Conservation (phyloP, 73 alveolate species). For the Paramecium octaurelia region DNA sequence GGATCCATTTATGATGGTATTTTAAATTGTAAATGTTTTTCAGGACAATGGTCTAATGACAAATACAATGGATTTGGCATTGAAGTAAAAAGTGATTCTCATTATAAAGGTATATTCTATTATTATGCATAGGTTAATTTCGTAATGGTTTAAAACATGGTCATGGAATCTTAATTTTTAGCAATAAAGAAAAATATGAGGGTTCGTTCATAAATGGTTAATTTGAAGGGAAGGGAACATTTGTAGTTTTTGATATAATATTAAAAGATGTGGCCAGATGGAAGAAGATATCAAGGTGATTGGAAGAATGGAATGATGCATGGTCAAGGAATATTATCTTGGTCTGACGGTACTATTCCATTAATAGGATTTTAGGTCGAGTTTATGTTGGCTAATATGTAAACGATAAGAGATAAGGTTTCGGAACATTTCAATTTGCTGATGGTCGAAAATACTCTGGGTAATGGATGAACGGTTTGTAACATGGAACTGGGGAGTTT, state of each 20-base stretch:
- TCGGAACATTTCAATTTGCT: slow-evolving; percentile 30
- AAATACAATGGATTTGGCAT: slow-evolving; percentile 10
- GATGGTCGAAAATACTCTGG: slow-evolving; percentile 48
- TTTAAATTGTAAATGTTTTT: background rate
- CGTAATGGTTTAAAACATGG: slow-evolving; percentile 2
- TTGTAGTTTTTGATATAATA: background rate
- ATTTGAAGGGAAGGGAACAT: slow-evolving; percentile 43
- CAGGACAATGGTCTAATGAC: slow-evolving; percentile 1
- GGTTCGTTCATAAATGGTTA: background rate
- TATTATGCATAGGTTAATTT: background rate
- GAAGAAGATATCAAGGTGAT: slow-evolving; percentile 35
- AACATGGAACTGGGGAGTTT: slow-evolving; percentile 41
- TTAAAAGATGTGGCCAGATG: slow-evolving; percentile 33
- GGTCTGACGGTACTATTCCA: slow-evolving; percentile 13
- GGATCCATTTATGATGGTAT: slow-evolving; percentile 12
- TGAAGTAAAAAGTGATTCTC: background rate
- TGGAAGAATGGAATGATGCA: slow-evolving; percentile 46
- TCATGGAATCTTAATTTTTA: background rate
- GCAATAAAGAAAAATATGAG: slow-evolving; percentile 19
- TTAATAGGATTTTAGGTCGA: background rate
- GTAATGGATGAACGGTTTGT: background rate
- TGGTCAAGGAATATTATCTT: background rate
- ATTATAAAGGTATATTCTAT: background rate
- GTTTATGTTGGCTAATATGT: background rate
- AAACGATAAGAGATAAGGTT: slow-evolving; percentile 33